Percentiles rank a stretch among this genome's conserved stretches.
Conservation (phyloP, 768 basidiomycete genomes). For the Asterophora lycoperdoides region DNA sequence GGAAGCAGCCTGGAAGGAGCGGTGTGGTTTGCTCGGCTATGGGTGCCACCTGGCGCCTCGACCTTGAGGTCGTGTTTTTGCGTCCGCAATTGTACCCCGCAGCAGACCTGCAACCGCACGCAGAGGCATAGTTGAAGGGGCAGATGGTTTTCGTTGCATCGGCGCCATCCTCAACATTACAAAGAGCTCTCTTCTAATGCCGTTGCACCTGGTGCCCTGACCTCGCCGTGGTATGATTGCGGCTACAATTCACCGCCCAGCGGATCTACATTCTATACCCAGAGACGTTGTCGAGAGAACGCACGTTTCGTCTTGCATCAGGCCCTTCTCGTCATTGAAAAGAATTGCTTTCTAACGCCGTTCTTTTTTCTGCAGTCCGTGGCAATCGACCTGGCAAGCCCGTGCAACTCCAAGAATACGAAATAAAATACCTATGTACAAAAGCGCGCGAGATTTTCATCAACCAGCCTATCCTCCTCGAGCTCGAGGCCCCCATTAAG, state of each 20-base stretch:
- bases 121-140: too few relatives aligned
- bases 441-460: slow-evolving; percentile 99
- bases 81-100: too few relatives aligned
- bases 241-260: not conserved
- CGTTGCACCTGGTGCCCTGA: slow-evolving; percentile 11
- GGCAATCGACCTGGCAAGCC: slow-evolving; percentile 98
- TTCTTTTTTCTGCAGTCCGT: slow-evolving; percentile 59
- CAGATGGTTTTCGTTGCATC: too few relatives aligned
- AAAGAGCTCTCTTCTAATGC: too few relatives aligned
- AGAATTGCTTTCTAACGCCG: slow-evolving; percentile 10
- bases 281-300: not conserved
- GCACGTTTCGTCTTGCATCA: not conserved
- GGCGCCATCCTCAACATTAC: too few relatives aligned
- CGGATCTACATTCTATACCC: not conserved
- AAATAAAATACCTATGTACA: slow-evolving; percentile 99
- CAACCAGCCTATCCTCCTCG: slow-evolving; percentile 95
- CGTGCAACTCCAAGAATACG: slow-evolving; percentile 96
- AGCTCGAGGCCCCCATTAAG: slow-evolving; percentile 99
- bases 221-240: not conserved
- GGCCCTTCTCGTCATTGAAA: slow-evolving; percentile 8
- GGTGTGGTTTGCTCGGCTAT: slow-evolving; percentile 3
- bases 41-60: slow-evolving; percentile 13
- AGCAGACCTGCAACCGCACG: too few relatives aligned
- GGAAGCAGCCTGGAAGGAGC: not conserved
- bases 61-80: not conserved